Conservation (phyloP, 2,329 filamentous ascomycete genomes). For the Thermoascus crustaceus region DNA sequence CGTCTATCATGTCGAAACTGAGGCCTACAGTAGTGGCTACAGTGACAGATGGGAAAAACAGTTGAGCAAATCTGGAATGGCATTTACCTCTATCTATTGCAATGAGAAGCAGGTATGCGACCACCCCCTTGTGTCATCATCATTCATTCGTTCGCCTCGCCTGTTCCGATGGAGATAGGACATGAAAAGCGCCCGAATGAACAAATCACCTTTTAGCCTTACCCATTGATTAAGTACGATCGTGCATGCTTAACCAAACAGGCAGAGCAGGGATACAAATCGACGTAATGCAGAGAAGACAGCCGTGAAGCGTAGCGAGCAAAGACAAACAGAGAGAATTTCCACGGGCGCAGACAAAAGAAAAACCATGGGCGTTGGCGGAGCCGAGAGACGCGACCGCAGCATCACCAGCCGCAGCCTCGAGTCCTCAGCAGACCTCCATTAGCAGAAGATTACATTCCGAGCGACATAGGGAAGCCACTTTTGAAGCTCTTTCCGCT, state of each 20-base stretch:
- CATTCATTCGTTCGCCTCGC: conserved; percentile 20
- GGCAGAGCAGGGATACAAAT: conserved; percentile 30
- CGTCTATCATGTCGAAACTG: too few species aligned
- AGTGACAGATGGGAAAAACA: conserved; percentile 3
- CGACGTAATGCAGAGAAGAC: conserved; percentile 17
- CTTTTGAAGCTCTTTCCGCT: conserved; percentile 22
- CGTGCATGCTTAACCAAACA: conserved; percentile 30
- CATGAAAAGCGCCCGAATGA: conserved; percentile 19
- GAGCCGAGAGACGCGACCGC: too few species aligned
- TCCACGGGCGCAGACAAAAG: conserved; percentile 13
- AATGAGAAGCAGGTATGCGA: conserved; percentile 21
- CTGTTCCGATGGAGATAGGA: conserved; percentile 16
- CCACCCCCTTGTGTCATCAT: conserved; percentile 23
- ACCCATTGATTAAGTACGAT: conserved; percentile 30
- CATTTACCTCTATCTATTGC: conserved; percentile 29
- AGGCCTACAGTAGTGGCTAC: too few species aligned
- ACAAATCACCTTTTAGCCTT: conserved; percentile 30
- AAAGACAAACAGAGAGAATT: conserved; percentile 17
- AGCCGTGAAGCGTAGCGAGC: conserved; percentile 19
- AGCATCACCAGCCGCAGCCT: conserved; percentile 6
- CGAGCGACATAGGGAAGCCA: conserved; percentile 34
- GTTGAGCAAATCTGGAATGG: conserved; percentile 16
- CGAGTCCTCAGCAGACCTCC: conserved; percentile 13
- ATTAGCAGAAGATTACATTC: conserved; percentile 23
- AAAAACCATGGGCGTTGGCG: conserved; percentile 23